Percentiles rank a stretch among this genome's conserved stretches.
phyloP scores from a whole-genome alignment of 257 asterid species.

The Sherardia arvensis region DNA sequence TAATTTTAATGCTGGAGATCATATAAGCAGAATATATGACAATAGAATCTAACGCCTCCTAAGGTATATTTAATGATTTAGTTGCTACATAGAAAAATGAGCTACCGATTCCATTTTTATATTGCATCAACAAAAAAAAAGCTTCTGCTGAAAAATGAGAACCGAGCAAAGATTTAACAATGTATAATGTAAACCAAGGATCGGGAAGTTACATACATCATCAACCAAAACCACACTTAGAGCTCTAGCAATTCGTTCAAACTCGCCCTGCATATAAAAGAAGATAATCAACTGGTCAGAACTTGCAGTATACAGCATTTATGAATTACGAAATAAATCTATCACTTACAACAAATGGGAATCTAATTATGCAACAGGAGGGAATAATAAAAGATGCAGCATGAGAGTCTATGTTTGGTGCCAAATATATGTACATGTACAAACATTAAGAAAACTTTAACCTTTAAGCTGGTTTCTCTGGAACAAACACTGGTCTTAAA shows the following conservation, averaged over 20 bases:
- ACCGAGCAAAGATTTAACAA: neutral
- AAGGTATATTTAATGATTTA: neutral
- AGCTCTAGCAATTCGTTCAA: conserved; percentile 44
- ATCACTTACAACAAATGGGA: neutral
- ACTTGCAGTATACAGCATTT: neutral
- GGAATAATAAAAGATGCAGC: neutral
- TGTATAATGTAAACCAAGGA: too few relatives aligned
- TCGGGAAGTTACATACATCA: conserved; percentile 38
- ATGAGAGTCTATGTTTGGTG: neutral
- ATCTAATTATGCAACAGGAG: neutral
- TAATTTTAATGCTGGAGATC: neutral
- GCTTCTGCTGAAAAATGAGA: neutral
- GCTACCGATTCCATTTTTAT: neutral
- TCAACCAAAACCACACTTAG: conserved; percentile 56
- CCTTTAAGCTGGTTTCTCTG: neutral
- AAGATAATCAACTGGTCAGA: neutral
- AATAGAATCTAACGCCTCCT: neutral
- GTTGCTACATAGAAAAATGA: neutral
- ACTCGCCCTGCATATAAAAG: conserved; percentile 43
- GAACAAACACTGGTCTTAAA: neutral
- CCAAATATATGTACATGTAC: neutral
- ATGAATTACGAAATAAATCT: neutral
- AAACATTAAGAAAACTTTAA: neutral
- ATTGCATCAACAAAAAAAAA: neutral
- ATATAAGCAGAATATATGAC: neutral